Base-by-base conservation (phyloP, 2,329 filamentous ascomycete genomes). In the Pseudophaeomoniella oleicola region DNA sequence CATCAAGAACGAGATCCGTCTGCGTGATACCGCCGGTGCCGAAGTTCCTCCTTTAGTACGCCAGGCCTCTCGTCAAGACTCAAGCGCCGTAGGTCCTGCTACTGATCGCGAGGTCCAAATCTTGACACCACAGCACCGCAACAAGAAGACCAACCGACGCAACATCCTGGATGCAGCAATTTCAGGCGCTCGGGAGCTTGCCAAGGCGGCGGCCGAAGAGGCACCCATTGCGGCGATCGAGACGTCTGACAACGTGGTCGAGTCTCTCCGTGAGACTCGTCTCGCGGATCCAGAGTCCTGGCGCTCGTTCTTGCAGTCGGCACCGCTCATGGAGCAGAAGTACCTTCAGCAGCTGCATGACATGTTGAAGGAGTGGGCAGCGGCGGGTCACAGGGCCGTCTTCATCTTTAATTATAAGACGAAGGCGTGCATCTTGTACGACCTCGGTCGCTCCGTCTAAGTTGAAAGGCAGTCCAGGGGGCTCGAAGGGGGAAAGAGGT, bases 371-470 rank as follows among this genome's bases (percentile, higher is more conserved):
- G 59, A 70, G 49, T 58, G 90, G 64, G 73, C 73, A 53, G 57
- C 64, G 45, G 59, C 69, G 54, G 65, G 77, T 64, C 59, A 69
- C 63, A 70, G 72, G 33, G 82, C 87, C 53, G 81, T 83, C 9
- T 93, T 93, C 58, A 72, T 94, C 36, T 94, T 93, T 59, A 94
- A 94, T 50, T 94, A 92, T 49, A 69, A 86, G 41, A 92, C 84
- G 6, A 82, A 81, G 0, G 78, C 71, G 40, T 87, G 83, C 54
- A 70, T 94, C 35, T 84, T 88, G 53, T 94, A 94, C 56, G 86
- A 94, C 58, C 59, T 94, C 42, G 67, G 60, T n/a, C n/a, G n/a
- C n/a, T n/a, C n/a, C n/a, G n/a, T n/a, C n/a, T n/a, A n/a, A n/a
- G n/a, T n/a, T n/a, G n/a, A n/a, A n/a, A n/a, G n/a, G n/a, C n/a